Conservation (phyloP, 352 stramenopile genomes). For the Phytopythium litorale region DNA sequence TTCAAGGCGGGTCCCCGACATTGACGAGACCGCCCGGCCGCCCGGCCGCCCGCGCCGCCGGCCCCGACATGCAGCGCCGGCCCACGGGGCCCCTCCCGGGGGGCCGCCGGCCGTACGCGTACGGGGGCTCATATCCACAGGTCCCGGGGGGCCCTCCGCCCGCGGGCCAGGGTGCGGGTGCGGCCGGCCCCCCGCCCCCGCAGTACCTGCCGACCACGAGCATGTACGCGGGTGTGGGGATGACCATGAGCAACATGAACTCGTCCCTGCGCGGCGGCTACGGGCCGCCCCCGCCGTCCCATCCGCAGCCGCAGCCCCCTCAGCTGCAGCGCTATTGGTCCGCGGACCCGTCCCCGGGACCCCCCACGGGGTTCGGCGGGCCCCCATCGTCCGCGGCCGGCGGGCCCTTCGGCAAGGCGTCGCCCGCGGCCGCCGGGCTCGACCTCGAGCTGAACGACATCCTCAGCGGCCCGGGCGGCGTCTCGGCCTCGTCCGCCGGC, state of each 20-base stretch:
- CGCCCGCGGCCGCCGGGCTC: conserved; percentile 7
- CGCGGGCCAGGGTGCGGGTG: too few relatives aligned
- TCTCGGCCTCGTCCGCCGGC: conserved; percentile 7
- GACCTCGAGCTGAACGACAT: conserved; percentile 44
- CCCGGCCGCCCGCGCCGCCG: too few relatives aligned
- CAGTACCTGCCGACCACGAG: background rate
- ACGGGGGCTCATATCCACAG: background rate
- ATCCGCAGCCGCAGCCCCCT: conserved; percentile 5
- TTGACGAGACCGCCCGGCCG: too few relatives aligned
- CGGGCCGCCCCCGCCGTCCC: conserved; percentile 13
- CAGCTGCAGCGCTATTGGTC: conserved; percentile 15
- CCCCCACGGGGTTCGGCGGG: background rate
- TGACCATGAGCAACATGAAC: conserved; percentile 28
- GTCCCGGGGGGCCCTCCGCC: too few relatives aligned
- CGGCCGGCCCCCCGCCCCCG: background rate
- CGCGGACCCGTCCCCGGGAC: conserved; percentile 16
- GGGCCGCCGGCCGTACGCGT: conserved; percentile 4
- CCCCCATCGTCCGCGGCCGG: background rate
- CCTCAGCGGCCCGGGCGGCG: conserved; percentile 7
- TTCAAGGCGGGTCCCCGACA: too few relatives aligned
- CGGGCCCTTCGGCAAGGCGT: background rate
- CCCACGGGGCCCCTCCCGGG: background rate
- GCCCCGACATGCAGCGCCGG: background rate
- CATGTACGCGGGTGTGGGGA: conserved; percentile 13
- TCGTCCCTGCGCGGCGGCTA: conserved; percentile 21